Percentiles rank a stretch among this genome's conserved stretches.
Conservation (phyloP, 306 rosid species). For the Castanospermum australe region DNA sequence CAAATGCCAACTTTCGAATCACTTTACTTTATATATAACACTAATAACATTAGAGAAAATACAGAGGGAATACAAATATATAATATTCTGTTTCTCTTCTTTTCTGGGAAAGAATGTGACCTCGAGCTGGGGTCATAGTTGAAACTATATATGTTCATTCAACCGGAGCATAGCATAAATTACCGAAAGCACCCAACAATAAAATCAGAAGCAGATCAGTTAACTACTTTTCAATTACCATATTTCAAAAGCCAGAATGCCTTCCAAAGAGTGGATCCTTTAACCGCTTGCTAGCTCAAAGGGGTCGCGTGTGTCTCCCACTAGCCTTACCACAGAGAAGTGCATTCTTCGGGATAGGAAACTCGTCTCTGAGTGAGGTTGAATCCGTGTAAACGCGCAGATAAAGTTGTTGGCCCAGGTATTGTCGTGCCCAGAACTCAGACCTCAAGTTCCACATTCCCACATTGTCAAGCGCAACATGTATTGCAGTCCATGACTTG, state of each 20-base stretch:
- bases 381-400: constrained; percentile 77
- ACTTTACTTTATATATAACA: constrained; percentile 29
- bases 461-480: constrained; percentile 87
- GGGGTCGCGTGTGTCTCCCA: constrained; percentile 86
- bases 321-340: constrained; percentile 80
- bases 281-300: constrained; percentile 37
- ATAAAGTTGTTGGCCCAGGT: constrained; percentile 87
- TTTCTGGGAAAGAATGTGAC: constrained; percentile 73
- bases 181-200: constrained; percentile 33
- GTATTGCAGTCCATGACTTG: constrained; percentile 88
- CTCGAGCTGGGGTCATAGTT: constrained; percentile 81
- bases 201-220: constrained; percentile 34
- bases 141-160: constrained; percentile 25
- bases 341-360: constrained; percentile 91
- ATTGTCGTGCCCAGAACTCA: constrained; percentile 95
- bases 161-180: constrained; percentile 12
- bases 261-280: constrained; percentile 14
- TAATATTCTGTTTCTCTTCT: neutral
- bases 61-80: constrained; percentile 30
- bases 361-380: constrained; percentile 85
- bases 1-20: constrained; percentile 16
- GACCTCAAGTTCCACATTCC: constrained; percentile 99
- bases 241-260: constrained; percentile 36
- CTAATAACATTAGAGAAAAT: constrained; percentile 25
- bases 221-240: constrained; percentile 26